Evolutionary conservation across 1,284 basidiomycete genomes (phyloP), one percentile per base, ranked within the genome.

Genomic region (Microbotryum lychnidis-dioicae): DNA sequence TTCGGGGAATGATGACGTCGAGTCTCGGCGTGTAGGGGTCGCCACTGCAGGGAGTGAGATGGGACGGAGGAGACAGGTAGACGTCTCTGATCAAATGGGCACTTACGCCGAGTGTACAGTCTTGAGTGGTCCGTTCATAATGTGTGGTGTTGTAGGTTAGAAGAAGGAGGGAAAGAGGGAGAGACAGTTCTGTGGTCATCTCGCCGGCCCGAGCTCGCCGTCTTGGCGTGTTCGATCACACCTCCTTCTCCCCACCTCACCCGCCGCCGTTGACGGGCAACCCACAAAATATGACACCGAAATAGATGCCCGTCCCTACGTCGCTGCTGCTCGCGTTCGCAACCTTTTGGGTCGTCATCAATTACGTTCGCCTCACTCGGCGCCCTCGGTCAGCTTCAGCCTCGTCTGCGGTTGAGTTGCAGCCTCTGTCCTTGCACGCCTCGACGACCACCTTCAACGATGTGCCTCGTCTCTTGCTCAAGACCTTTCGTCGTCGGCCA

Each of bases 321-420:
- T 42, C 16, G 37, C 16, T 42, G 37, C 1, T 42, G 14, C 37
- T 42, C 14, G 16, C 16, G 16, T 6, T 18, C 37, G 37, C 37
- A 18, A 3, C 12, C 48, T 50, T 50, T 50, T 50, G 48, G 48
- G 48, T 50, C 27, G 21, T 50, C 27, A 20, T 50, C 48, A 21
- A 42, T 18, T 42, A 42, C 16, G 37, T 18, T 50, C 48, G 48
- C 14, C 21, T 50, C 48, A 29, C 23, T 50, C 27, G 18, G 48
- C 21, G 12, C 21, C 0, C 48, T 50, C 21, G 12, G 29, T 50
- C 48, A 18, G 57, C 58, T 16, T 55, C 56, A 31, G 31, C 31
- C 45, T 42, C 60, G n/a, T 54, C 60, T 47, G 45, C 60, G 29
- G 27, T 64, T 33, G 62, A 64, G 55, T 33, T 64, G 29, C 58